Conservation (phyloP, 805 yeast genomes). For the Phaffomyces opuntiae region DNA sequence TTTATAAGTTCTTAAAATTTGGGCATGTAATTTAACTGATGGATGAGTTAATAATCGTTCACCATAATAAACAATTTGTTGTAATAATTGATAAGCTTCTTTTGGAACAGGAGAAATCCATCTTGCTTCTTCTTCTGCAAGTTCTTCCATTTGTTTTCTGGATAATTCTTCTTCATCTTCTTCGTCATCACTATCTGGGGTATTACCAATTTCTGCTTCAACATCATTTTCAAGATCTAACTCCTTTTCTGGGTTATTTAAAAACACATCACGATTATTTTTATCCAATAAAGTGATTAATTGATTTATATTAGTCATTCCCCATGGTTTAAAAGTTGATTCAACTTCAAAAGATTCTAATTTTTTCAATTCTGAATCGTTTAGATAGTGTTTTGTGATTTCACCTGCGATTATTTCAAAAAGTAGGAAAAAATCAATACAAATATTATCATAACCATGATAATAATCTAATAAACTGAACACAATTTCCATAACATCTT, state of each 20-base stretch:
- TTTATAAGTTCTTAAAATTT: slow-evolving; percentile 44
- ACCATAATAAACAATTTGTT: slow-evolving; percentile 60
- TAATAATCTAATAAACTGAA: slow-evolving; percentile 75
- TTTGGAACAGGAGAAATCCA: slow-evolving; percentile 71
- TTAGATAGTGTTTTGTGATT: slow-evolving; percentile 32
- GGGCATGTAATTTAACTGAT: slow-evolving; percentile 48
- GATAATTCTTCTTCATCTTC: slow-evolving; percentile 22
- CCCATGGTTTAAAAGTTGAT: slow-evolving; percentile 27
- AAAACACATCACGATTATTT: slow-evolving; percentile 22
- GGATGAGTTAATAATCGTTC: slow-evolving; percentile 64
- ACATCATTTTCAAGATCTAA: slow-evolving; percentile 30
- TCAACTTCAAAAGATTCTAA: slow-evolving; percentile 20
- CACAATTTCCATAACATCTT: slow-evolving; percentile 67
- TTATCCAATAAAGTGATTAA: slow-evolving; percentile 38
- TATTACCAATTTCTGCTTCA: slow-evolving; percentile 28
- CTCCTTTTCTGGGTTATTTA: slow-evolving; percentile 23
- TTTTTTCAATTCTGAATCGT: slow-evolving; percentile 9
- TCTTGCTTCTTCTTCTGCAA: slow-evolving; percentile 25
- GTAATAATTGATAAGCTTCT: slow-evolving; percentile 48
- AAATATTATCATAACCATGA: slow-evolving; percentile 71
- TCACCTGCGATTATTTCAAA: slow-evolving; percentile 56
- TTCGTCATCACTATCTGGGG: slow-evolving; percentile 28
- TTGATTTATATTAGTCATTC: slow-evolving; percentile 39
- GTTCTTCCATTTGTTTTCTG: slow-evolving; percentile 17
- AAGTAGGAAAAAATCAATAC: slow-evolving; percentile 66